These are phyloP conservation scores for Epichloe elymi DNA, from an alignment of 2,329 filamentous ascomycete species.

Conservation along the genomic window DNA sequence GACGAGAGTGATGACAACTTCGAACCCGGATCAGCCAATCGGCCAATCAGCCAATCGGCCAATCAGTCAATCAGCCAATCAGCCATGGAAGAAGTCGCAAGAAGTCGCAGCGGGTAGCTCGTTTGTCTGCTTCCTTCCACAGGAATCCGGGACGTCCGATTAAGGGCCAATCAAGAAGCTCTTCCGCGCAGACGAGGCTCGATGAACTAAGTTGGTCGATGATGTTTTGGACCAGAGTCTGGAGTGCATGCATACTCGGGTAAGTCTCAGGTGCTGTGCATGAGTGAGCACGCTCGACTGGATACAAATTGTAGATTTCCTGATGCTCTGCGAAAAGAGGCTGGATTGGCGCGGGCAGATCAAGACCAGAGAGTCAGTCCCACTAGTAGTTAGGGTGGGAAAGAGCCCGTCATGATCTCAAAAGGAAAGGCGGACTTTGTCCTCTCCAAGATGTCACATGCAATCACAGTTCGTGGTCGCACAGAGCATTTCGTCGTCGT, in stretches of 20 bases:
- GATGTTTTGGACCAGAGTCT: slow-evolving; percentile 1
- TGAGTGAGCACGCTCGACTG: no score
- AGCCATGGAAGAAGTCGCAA: no score
- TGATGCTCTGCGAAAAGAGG: neutral
- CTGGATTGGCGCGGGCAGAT: neutral
- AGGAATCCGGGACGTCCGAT: no score
- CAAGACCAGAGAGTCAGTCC: neutral
- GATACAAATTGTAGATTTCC: no score
- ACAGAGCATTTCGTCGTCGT: slow-evolving; percentile 1
- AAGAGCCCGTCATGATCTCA: neutral
- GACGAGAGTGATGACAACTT: no score
- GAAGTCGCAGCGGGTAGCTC: no score
- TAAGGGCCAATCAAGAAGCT: neutral
- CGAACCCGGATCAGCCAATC: neutral
- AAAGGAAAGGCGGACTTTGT: neutral
- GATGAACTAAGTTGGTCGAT: neutral
- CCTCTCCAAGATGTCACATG: neutral
- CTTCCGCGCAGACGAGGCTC: neutral
- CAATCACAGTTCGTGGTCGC: neutral
- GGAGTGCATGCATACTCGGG: neutral
- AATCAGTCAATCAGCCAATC: no score
- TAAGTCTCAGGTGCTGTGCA: no score
- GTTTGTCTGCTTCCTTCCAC: no score
- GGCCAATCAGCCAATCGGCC: no score
- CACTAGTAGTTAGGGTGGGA: neutral